Percentiles rank a stretch among this genome's conserved stretches.
These are phyloP conservation scores for Penicillium maclennaniae DNA, from an alignment of 495 filamentous ascomycete genomes.

Conservation along the genomic window DNA sequence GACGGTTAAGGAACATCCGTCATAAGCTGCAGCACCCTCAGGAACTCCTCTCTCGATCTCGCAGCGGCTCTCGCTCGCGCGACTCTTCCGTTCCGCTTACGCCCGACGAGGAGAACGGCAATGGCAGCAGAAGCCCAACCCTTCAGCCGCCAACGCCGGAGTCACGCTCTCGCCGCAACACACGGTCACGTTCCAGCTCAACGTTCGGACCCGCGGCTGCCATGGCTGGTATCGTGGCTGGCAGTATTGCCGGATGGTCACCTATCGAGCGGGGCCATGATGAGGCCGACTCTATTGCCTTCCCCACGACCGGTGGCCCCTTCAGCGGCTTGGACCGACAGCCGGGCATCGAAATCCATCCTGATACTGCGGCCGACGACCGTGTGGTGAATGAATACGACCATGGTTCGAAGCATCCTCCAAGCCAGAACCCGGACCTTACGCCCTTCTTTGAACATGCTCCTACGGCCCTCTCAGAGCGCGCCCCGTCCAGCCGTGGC, in stretches of 20 bases:
- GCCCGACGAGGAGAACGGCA: conserved; percentile 49
- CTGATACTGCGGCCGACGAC: conserved; percentile 53
- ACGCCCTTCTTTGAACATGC: conserved; percentile 49
- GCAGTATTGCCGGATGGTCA: conserved; percentile 84
- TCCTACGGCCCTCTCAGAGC: conserved; percentile 27
- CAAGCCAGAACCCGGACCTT: conserved; percentile 57
- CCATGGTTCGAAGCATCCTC: conserved; percentile 42
- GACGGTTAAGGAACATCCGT: conserved; percentile 79
- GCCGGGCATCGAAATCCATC: conserved; percentile 55
- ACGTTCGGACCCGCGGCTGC: conserved; percentile 78
- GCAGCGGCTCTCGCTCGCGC: conserved; percentile 71
- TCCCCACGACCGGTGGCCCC: conserved; percentile 33
- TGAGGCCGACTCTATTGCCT: conserved; percentile 50
- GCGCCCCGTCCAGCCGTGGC: conserved; percentile 37
- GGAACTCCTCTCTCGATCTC: conserved; percentile 63
- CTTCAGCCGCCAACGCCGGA: conserved; percentile 64
- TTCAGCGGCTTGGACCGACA: conserved; percentile 47
- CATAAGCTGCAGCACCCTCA: conserved; percentile 82
- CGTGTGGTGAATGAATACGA: conserved; percentile 48
- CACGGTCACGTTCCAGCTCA: conserved; percentile 82
- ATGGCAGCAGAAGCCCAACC: conserved; percentile 23
- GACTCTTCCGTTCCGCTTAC: conserved; percentile 70
- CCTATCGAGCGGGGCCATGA: conserved; percentile 63
- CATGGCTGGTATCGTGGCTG: conserved; percentile 81
- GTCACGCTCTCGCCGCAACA: conserved; percentile 64